A percentile compares a stretch with the other conserved stretches of the same genome.
These are phyloP conservation scores for Buxus sempervirens DNA, from an alignment of 164 flowering plant species.

Conservation along the genomic window DNA sequence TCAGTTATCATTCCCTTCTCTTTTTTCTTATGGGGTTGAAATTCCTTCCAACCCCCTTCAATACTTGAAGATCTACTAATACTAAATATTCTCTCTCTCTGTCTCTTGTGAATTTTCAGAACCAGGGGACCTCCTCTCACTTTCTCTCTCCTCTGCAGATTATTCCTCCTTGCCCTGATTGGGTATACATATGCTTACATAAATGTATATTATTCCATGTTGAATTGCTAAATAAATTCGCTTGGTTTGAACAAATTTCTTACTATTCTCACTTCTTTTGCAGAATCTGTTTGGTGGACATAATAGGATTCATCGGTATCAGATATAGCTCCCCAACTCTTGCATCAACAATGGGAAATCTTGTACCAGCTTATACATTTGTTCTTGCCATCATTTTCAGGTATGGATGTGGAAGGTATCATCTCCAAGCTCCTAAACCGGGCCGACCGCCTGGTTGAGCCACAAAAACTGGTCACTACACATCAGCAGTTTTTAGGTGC, in stretches of 20 bases:
- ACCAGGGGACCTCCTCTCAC: slow-evolving; percentile 19
- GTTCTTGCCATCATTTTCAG: slow-evolving; percentile 34
- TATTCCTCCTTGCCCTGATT: slow-evolving; percentile 39
- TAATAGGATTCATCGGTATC: slow-evolving; percentile 34
- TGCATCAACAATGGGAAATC: slow-evolving; percentile 36
- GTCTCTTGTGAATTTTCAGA: not conserved
- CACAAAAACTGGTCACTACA: too few species aligned
- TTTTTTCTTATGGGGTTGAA: too few species aligned
- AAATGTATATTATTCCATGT: not conserved
- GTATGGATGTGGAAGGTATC: slow-evolving; percentile 10
- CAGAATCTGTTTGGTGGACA: slow-evolving; percentile 40
- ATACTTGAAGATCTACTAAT: too few species aligned
- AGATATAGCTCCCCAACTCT: slow-evolving; percentile 43
- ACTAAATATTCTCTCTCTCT: not conserved
- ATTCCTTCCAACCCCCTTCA: too few species aligned
- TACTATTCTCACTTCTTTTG: slow-evolving; percentile 5
- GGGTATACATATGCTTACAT: slow-evolving; percentile 27
- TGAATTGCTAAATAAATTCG: not conserved
- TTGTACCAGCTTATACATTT: slow-evolving; percentile 39
- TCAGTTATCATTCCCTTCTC: not conserved
- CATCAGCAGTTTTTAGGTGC: too few species aligned
- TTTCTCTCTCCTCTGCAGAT: slow-evolving; percentile 22
- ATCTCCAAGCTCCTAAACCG: too few species aligned
- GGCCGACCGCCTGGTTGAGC: too few species aligned
- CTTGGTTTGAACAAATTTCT: too few species aligned